A percentile compares a stretch with the other conserved stretches of the same genome.
phyloP scores from a whole-genome alignment of 257 asterid species.

The Jacaranda mimosifolia region DNA sequence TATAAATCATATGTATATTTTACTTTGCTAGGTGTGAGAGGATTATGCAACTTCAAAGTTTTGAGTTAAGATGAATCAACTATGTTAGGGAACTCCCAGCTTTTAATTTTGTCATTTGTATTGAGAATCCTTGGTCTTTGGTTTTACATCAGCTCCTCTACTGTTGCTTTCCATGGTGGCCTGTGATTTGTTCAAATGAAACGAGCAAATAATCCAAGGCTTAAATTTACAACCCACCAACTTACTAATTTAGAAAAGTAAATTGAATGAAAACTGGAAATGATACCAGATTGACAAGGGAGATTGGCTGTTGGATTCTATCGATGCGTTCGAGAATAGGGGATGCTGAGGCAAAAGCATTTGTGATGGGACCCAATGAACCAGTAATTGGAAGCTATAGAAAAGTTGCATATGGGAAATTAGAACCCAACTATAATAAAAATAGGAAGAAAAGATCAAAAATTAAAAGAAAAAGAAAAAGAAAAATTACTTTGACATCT shows the following conservation, averaged over 20 bases:
- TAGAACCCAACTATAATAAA: constrained; percentile 25
- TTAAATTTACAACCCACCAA: not conserved
- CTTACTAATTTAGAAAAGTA: constrained; percentile 1
- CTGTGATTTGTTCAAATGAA: constrained; percentile 42
- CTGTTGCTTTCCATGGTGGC: constrained; percentile 62
- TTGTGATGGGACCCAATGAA: constrained; percentile 67
- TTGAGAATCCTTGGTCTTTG: constrained; percentile 57
- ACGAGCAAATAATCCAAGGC: constrained; percentile 27
- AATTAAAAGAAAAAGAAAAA: not conserved
- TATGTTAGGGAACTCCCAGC: constrained; percentile 70
- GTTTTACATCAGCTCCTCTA: constrained; percentile 59
- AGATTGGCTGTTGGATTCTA: constrained; percentile 72
- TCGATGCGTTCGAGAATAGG: constrained; percentile 69
- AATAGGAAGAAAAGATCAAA: constrained; percentile 6
- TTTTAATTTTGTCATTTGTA: constrained; percentile 53
- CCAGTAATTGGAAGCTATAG: constrained; percentile 74
- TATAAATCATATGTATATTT: constrained; percentile 22
- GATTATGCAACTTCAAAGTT: constrained; percentile 65
- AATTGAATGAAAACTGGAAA: constrained; percentile 15
- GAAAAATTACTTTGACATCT: constrained; percentile 63
- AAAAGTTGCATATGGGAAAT: constrained; percentile 7
- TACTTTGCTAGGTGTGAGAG: constrained; percentile 74
- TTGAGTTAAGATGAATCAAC: constrained; percentile 60
- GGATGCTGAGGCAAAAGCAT: constrained; percentile 61
- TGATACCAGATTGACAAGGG: constrained; percentile 75